phyloP scores from a whole-genome alignment of 148 eudicot genomes.

The Oxyria digyna region DNA sequence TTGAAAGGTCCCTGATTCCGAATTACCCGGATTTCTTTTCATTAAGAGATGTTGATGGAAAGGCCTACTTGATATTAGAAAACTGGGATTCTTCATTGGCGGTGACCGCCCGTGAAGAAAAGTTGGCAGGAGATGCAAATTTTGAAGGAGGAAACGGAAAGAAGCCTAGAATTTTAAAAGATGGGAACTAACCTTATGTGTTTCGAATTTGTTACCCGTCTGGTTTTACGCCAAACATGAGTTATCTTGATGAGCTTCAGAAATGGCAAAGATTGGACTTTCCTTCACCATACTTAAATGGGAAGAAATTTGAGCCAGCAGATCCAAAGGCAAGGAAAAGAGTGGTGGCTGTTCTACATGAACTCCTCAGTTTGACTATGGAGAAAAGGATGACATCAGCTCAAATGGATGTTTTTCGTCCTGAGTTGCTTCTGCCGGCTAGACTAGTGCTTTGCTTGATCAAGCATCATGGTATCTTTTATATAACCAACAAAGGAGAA shows the following conservation, averaged over 20 bases:
- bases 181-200: conserved; percentile 76
- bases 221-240: conserved; percentile 76
- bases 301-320: conserved; percentile 54
- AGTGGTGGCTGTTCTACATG: conserved; percentile 76
- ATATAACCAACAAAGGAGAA: conserved; percentile 78
- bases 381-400: conserved; percentile 69
- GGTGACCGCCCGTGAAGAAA: conserved; percentile 70
- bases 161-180: conserved; percentile 48
- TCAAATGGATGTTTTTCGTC: conserved; percentile 68
- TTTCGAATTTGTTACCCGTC: conserved; percentile 56
- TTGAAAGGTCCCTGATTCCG: conserved; percentile 38
- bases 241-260: conserved; percentile 64
- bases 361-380: conserved; percentile 83
- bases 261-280: conserved; percentile 87
- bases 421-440: conserved; percentile 61
- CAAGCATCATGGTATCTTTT: conserved; percentile 88
- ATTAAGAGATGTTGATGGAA: conserved; percentile 41
- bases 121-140: conserved; percentile 20
- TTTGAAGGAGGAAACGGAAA: conserved; percentile 15
- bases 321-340: conserved; percentile 78
- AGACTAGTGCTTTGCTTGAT: conserved; percentile 74
- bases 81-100: conserved; percentile 77
- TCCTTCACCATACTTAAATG: conserved; percentile 87
- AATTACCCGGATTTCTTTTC: conserved; percentile 61
- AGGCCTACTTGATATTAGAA: conserved; percentile 46